These are phyloP conservation scores for Elsinoe fawcettii DNA, from an alignment of 2,329 filamentous ascomycete genomes.

Conservation along the genomic window DNA sequence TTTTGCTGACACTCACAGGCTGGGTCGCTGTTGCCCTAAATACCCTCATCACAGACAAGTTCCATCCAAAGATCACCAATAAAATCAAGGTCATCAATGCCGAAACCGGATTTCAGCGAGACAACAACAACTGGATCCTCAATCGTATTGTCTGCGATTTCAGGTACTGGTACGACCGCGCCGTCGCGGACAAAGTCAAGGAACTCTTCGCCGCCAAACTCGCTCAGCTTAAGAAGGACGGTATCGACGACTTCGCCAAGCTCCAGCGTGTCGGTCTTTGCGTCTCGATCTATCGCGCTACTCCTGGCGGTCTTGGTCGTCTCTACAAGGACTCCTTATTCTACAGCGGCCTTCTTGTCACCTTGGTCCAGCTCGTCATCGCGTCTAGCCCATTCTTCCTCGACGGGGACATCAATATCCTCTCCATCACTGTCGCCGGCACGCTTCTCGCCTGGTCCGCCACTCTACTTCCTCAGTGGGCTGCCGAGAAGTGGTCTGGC, in stretches of 20 bases:
- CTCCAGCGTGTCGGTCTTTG: background rate
- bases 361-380: background rate
- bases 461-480: background rate
- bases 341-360: background rate
- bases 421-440: background rate
- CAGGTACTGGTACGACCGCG: background rate
- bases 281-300: background rate
- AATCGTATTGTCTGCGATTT: background rate
- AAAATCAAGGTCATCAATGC: slow-evolving; percentile 18
- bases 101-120: slow-evolving; percentile 20
- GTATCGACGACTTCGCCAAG: background rate
- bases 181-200: background rate
- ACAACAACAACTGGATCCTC: background rate
- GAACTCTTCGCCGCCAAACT: background rate
- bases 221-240: background rate
- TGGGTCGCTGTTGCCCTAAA: background rate
- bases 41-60: background rate
- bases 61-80: background rate
- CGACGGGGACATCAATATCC: background rate
- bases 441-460: background rate
- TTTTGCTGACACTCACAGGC: background rate
- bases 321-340: background rate
- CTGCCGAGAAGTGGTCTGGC: background rate
- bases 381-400: background rate
- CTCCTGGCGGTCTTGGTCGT: background rate